These are phyloP conservation scores for Penicillium steckii DNA, from an alignment of 495 filamentous ascomycete species.

Conservation along the genomic window DNA sequence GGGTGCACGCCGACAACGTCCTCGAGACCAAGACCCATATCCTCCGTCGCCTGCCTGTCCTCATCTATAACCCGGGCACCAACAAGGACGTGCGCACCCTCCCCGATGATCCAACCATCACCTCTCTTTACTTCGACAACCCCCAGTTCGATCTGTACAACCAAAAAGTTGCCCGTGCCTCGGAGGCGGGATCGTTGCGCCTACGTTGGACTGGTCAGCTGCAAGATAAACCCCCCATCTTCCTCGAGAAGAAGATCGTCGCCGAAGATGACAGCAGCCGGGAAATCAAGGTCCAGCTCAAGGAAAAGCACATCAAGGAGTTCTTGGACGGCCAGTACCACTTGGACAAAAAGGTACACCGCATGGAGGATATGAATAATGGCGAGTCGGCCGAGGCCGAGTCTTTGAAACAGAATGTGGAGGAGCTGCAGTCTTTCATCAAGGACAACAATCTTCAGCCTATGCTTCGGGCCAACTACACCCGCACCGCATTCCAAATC, in stretches of 20 bases:
- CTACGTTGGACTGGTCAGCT: slow-evolving; percentile 92
- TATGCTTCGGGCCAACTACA: slow-evolving; percentile 88
- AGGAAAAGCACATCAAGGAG: slow-evolving; percentile 88
- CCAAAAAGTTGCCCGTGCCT: slow-evolving; percentile 74
- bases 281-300: slow-evolving; percentile 78
- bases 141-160: slow-evolving; percentile 80
- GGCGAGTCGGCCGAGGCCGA: slow-evolving; percentile 57
- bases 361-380: slow-evolving; percentile 69
- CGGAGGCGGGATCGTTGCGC: slow-evolving; percentile 77
- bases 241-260: slow-evolving; percentile 85
- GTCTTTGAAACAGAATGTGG: slow-evolving; percentile 65
- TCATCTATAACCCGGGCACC: slow-evolving; percentile 86
- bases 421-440: slow-evolving; percentile 78
- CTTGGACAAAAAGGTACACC: slow-evolving; percentile 85
- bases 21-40: slow-evolving; percentile 96
- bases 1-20: slow-evolving; percentile 93
- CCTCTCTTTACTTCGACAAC: slow-evolving; percentile 94
- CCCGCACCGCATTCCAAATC: slow-evolving; percentile 93
- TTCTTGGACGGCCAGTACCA: slow-evolving; percentile 86
- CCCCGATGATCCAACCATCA: slow-evolving; percentile 84
- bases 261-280: slow-evolving; percentile 69
- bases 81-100: slow-evolving; percentile 74
- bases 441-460: slow-evolving; percentile 76
- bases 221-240: slow-evolving; percentile 69
- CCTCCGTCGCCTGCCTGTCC: slow-evolving; percentile 80